These are phyloP conservation scores for Lepidium didymum DNA, from an alignment of 345 rosid genomes.

Conservation along the genomic window DNA sequence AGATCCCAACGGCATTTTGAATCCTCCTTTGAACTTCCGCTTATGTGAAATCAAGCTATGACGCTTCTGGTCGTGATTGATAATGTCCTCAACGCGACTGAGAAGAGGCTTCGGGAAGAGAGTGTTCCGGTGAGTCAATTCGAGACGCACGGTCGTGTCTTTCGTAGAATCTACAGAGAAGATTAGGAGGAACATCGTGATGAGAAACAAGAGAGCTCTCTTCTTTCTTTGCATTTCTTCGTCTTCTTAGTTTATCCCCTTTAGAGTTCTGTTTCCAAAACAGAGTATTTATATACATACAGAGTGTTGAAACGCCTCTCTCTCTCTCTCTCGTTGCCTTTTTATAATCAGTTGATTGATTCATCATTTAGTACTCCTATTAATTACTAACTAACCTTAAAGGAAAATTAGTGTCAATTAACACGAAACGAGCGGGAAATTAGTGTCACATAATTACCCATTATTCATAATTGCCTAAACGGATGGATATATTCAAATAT, in stretches of 20 bases:
- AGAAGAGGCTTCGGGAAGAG: background rate
- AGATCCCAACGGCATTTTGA: slow-evolving; percentile 33
- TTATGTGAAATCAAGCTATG: slow-evolving; percentile 23
- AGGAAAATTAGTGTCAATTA: background rate
- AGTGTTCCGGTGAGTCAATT: slow-evolving; percentile 15
- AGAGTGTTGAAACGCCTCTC: background rate
- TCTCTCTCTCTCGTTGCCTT: background rate
- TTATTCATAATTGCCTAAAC: too few species aligned
- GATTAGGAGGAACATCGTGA: slow-evolving; percentile 1
- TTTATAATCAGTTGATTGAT: too few species aligned
- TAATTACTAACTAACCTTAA: too few species aligned
- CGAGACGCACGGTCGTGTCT: slow-evolving; percentile 2
- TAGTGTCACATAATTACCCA: too few species aligned
- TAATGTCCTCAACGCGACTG: slow-evolving; percentile 26
- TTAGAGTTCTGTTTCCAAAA: slow-evolving; percentile 13
- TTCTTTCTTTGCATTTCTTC: slow-evolving; percentile 9
- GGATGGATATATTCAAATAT: too few species aligned
- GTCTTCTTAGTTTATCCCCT: slow-evolving; percentile 2
- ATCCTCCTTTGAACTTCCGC: background rate
- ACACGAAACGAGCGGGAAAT: background rate
- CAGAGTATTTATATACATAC: slow-evolving; percentile 18
- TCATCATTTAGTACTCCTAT: too few species aligned
- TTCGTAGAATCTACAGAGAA: background rate
- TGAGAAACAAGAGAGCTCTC: background rate
- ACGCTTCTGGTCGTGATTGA: slow-evolving; percentile 36